Evolutionary conservation across 805 yeast genomes (phyloP).

Genomic region (Crinitomyces ghanaensis): DNA sequence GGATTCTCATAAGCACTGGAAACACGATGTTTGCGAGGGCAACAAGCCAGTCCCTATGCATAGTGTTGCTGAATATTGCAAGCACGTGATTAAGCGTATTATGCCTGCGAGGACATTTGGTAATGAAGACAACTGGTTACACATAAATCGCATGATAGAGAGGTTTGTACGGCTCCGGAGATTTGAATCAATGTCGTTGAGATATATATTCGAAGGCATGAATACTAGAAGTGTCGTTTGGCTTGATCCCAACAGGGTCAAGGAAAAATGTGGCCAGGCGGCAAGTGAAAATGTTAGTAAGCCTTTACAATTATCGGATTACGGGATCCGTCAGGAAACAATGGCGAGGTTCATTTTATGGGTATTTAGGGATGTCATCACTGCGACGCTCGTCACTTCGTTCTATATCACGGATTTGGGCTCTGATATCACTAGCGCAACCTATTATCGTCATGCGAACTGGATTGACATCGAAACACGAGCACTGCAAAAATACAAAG

Average conservation of each 20-base stretch:
- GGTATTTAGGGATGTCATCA: conserved; percentile 40
- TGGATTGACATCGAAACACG: conserved; percentile 40
- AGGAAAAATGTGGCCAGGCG: conserved; percentile 25
- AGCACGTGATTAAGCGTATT: no score
- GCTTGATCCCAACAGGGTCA: conserved; percentile 31
- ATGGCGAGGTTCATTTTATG: conserved; percentile 41
- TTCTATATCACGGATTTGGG: conserved; percentile 60
- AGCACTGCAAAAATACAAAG: conserved; percentile 32
- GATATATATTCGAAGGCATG: conserved; percentile 28
- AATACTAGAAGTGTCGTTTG: conserved; percentile 40
- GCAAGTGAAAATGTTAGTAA: no score
- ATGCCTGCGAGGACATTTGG: no score
- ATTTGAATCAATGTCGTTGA: conserved; percentile 27
- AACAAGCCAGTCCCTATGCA: no score
- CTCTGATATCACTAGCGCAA: conserved; percentile 26
- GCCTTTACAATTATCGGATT: no score
- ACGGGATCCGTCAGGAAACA: conserved; percentile 26
- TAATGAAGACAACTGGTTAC: conserved; percentile 34
- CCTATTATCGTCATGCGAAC: conserved; percentile 44
- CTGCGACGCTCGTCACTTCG: conserved; percentile 37
- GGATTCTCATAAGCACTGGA: no score
- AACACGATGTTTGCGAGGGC: no score
- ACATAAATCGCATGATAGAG: conserved; percentile 30
- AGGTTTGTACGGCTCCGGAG: conserved; percentile 29
- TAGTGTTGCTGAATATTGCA: no score